These are phyloP conservation scores for Metschnikowia arizonensis DNA, from an alignment of 805 yeast genomes.

Conservation along the genomic window DNA sequence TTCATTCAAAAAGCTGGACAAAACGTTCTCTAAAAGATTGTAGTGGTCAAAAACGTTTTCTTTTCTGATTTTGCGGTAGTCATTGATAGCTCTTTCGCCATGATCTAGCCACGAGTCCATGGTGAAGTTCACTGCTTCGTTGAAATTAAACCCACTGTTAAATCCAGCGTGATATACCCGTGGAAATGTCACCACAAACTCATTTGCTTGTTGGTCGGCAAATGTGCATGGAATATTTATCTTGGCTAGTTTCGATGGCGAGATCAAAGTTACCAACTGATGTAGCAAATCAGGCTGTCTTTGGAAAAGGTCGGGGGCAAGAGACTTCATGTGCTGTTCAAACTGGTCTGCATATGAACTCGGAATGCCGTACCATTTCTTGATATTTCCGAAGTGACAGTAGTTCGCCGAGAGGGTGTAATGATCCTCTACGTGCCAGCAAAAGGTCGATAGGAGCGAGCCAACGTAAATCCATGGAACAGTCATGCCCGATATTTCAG, in stretches of 20 bases:
- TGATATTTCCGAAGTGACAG: conserved; percentile 84
- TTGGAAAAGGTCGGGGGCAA: conserved; percentile 77
- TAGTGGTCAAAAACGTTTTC: conserved; percentile 51
- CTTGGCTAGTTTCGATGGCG: conserved; percentile 55
- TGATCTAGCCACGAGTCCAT: conserved; percentile 65
- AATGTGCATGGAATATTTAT: conserved; percentile 44
- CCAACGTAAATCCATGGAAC: conserved; percentile 95
- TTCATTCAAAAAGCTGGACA: conserved; percentile 24
- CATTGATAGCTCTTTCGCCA: conserved; percentile 43
- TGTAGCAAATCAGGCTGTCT: conserved; percentile 86
- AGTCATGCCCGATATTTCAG: conserved; percentile 86
- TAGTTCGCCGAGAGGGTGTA: conserved; percentile 87
- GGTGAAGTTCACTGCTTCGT: conserved; percentile 55
- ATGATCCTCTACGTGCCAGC: conserved; percentile 97
- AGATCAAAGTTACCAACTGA: conserved; percentile 75
- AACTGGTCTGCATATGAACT: conserved; percentile 58
- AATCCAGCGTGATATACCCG: conserved; percentile 45
- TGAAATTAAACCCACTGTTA: conserved; percentile 43
- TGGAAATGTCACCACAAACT: conserved; percentile 42
- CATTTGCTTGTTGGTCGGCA: conserved; percentile 70
- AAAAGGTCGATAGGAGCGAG: conserved; percentile 82
- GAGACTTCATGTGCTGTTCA: conserved; percentile 54
- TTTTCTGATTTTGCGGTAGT: conserved; percentile 31
- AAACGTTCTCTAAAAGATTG: conserved; percentile 45
- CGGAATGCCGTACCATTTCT: conserved; percentile 93